Evolutionary conservation across 148 eudicot genomes (phyloP), one percentile per base, ranked within the genome.

Genomic region (Spergularia marina): DNA sequence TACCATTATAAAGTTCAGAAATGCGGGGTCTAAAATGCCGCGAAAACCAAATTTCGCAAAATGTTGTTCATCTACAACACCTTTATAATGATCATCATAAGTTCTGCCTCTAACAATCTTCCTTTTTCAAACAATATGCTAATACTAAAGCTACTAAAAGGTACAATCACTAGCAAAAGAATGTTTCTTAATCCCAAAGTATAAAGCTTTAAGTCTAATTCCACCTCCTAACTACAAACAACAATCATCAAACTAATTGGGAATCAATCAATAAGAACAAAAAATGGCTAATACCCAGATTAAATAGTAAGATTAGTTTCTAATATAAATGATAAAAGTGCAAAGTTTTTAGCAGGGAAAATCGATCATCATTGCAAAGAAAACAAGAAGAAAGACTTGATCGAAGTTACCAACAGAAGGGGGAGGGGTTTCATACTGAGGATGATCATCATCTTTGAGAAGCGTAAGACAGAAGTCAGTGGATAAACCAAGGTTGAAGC

Each of bases 381-480:
- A 21, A 40, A 1, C 3, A 20, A 68, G 25, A 47, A 16, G 44
- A 11, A 8, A 52, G 30, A 52, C n/a, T 66, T 10, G 13, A 64
- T 41, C 12, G 52, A 47, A 57, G 30, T 67, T 65, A 81, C 80
- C 78, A 61, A 75, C 10, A 53, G 70, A 68, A 58, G 69, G 18
- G 8, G 67, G 9, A 55, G 68, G 16, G 5, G 44, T 9, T 55
- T 40, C 21, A 30, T 11, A 10, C 17, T 21, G 63, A n/a, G 21
- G 36, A 59, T 6, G 71, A 12, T 25, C 6, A 20, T 47, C 76
- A 12, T 77, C 41, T 15, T 66, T 68, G 57, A 91, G 90, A 59
- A 91, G 91, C 44, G 72, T 18, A 53, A 84, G 63, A 68, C 90
- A 89, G 78, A 86, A 91, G 0, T 87, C 72, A 53, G 64, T 44